Base-by-base conservation (phyloP, 73 alveolate genomes). In the Paraurostyla sp. region DNA sequence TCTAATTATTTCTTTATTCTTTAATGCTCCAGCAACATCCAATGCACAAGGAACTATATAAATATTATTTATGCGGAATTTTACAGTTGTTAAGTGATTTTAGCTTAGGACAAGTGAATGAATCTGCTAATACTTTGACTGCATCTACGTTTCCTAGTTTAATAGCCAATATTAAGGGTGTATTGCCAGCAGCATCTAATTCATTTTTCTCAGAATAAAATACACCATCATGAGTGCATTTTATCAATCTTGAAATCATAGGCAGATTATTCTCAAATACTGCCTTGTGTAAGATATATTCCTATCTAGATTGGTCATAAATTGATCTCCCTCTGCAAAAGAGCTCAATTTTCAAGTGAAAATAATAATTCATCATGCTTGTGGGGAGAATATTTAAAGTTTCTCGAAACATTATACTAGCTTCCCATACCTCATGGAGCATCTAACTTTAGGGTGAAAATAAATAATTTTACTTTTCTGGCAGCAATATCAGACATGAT, bases 91-190 rank as follows among this genome's bases (percentile, higher is more conserved):
- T 48, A 33, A 85, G 57, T 7, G 88, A 58, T 42, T 62, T 86
- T 51, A 65, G 75, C 80, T 93, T 93, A 25, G 94, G 94, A 71
- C 93, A 94, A 1, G 98, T 94, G 42, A 76, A 76, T 38, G 88
- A 83, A 78, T 93, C 96, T 25, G 93, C 56, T 20, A 93, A 88
- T 36, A 93, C 95, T 43, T 76, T 76, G 29, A 88, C 94, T 16
- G 82, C 93, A 71, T 93, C 98, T 0, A 59, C 50, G n/a, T 62
- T 40, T 23, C 89, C 82, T 46, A 87, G 71, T 56, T 92, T 84
- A 13, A 93, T 88, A 20, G 98, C 98, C 36, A 93, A 52, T 69
- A 93, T 83, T 52, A 93, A 73, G 15, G 98, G 98, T 1, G 98
- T 93, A 73, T 92, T 73, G 18, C 94, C 94, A 11, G 76, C 71